These are phyloP conservation scores for Dothideomycetes sp. DNA, from an alignment of 2,329 filamentous ascomycete genomes.

Conservation along the genomic window DNA sequence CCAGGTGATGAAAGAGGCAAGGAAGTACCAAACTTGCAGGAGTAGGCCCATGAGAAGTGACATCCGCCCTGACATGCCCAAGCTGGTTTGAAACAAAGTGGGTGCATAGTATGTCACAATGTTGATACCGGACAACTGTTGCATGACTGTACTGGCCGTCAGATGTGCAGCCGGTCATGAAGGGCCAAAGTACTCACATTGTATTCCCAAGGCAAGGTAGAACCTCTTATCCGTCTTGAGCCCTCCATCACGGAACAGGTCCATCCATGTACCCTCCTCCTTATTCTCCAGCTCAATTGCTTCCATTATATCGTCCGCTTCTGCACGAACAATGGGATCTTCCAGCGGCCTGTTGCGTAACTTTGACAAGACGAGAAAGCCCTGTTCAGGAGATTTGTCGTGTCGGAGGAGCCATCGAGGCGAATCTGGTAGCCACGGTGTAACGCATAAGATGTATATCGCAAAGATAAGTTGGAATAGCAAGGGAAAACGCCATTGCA, in stretches of 20 bases:
- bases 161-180: neutral
- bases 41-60: constrained; percentile 18
- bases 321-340: constrained; percentile 12
- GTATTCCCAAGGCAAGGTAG: constrained; percentile 13
- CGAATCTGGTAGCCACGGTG: neutral
- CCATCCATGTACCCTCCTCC: constrained; percentile 12
- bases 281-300: constrained; percentile 11
- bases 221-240: constrained; percentile 11
- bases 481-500: constrained; percentile 36
- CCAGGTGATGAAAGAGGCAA: constrained; percentile 21
- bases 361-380: neutral
- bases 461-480: constrained; percentile 32
- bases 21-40: constrained; percentile 21
- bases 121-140: constrained; percentile 18
- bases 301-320: constrained; percentile 13
- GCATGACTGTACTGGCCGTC: constrained; percentile 6
- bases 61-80: constrained; percentile 15
- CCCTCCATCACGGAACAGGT: constrained; percentile 11
- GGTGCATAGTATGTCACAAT: constrained; percentile 15
- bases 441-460: constrained; percentile 21
- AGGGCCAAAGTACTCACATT: constrained; percentile 11
- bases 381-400: neutral
- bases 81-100: constrained; percentile 14
- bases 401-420: neutral
- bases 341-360: neutral